phyloP scores from a whole-genome alignment of 345 rosid species.

The Murraya koenigii region DNA sequence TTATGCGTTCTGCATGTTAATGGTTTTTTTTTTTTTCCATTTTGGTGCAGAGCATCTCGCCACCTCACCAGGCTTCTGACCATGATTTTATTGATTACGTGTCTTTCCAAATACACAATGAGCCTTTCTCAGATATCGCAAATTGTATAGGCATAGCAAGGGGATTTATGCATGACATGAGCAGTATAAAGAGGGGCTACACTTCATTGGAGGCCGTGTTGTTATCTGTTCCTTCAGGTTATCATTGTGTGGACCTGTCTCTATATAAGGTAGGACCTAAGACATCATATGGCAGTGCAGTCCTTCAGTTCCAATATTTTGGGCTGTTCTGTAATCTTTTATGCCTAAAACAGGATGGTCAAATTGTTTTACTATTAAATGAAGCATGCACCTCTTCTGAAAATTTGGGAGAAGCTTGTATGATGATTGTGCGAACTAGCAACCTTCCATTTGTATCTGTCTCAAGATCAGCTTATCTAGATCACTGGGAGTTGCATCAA shows the following conservation, averaged over 20 bases:
- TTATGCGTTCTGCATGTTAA: neutral
- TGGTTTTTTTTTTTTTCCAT: neutral
- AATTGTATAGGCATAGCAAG: conserved; percentile 63
- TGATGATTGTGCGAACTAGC: conserved; percentile 68
- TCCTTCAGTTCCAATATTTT: conserved; percentile 12
- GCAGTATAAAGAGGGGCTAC: conserved; percentile 33
- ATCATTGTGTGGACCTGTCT: conserved; percentile 69
- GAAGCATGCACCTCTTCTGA: conserved; percentile 41
- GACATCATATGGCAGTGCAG: neutral
- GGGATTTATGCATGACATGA: conserved; percentile 44
- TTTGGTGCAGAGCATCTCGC: conserved; percentile 39
- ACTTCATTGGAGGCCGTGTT: conserved; percentile 59
- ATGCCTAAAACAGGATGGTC: conserved; percentile 52
- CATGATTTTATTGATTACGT: conserved; percentile 56
- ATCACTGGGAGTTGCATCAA: conserved; percentile 53
- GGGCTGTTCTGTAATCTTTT: conserved; percentile 10
- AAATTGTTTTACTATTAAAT: conserved; percentile 65
- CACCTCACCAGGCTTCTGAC: conserved; percentile 28
- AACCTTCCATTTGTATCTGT: conserved; percentile 65
- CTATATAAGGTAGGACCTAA: conserved; percentile 67
- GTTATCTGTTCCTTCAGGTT: conserved; percentile 60
- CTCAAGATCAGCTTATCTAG: conserved; percentile 38
- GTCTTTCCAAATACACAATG: conserved; percentile 62
- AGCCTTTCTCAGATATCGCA: conserved; percentile 39
- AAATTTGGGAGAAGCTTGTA: conserved; percentile 70